Percentiles rank a stretch among this genome's conserved stretches.
Conservation (phyloP, 257 asterid genomes). For the Phtheirospermum japonicum region DNA sequence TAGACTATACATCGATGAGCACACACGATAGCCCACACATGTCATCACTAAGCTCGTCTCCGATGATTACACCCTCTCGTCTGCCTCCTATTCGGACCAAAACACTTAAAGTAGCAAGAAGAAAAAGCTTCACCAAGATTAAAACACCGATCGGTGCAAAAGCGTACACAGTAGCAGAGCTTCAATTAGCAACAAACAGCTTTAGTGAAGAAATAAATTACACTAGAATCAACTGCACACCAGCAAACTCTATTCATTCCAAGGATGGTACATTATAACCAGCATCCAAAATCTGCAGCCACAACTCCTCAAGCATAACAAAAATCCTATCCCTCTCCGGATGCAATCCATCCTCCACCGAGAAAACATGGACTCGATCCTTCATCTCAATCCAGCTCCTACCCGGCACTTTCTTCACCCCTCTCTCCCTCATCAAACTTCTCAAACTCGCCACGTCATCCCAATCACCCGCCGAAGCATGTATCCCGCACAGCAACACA, state of each 20-base stretch:
- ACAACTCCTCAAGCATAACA: slow-evolving; percentile 46
- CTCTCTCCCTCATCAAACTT: slow-evolving; percentile 57
- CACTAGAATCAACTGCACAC: no score
- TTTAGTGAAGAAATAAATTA: slow-evolving; percentile 64
- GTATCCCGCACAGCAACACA: slow-evolving; percentile 52
- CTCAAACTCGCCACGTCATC: slow-evolving; percentile 51
- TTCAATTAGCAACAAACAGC: slow-evolving; percentile 77
- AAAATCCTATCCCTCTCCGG: slow-evolving; percentile 45
- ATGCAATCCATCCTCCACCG: slow-evolving; percentile 61
- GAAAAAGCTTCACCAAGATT: slow-evolving; percentile 53
- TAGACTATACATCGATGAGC: slow-evolving; percentile 42
- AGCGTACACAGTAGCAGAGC: slow-evolving; percentile 62
- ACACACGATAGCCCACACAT: slow-evolving; percentile 44
- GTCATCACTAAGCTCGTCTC: slow-evolving; percentile 55
- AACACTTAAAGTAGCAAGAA: slow-evolving; percentile 43
- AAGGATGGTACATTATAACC: slow-evolving; percentile 31
- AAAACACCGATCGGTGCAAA: slow-evolving; percentile 50
- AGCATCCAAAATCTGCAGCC: slow-evolving; percentile 58
- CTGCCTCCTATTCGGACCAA: slow-evolving; percentile 68
- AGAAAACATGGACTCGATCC: slow-evolving; percentile 49
- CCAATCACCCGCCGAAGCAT: slow-evolving; percentile 70
- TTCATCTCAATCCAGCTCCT: slow-evolving; percentile 66
- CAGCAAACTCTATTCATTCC: no score
- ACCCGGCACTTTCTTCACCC: slow-evolving; percentile 60
- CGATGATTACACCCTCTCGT: slow-evolving; percentile 51